Base-by-base conservation (phyloP, 2,329 filamentous ascomycete species). In the Podosphaera fusca region DNA sequence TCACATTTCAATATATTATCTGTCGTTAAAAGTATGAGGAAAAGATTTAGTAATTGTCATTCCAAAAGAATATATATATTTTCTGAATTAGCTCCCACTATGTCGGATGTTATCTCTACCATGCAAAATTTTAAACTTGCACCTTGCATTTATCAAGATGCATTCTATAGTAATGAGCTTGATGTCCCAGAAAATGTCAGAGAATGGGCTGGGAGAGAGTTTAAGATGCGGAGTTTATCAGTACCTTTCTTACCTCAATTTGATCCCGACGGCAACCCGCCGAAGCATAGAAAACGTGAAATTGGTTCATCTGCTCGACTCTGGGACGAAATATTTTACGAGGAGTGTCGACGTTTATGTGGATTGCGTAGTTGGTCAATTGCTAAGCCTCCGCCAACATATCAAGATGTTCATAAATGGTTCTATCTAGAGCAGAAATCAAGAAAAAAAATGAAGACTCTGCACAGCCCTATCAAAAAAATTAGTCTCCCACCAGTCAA, bases 161-260 rank as follows among this genome's bases (percentile, higher is more conserved):
- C 89, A 0, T 89, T 83, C 64, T 96, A 95, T 66, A 85, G 88
- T 63, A 75, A 85, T 34, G 87, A 94, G 60, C 75, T 74, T 55
- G 92, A 96, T 69, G 84, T 95, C 0, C 88, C 89, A 10, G 76
- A 82, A 45, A 78, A 83, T 56, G 70, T 76, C 36, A 76, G 87
- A 56, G 87, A 95, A 68, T 96, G 95, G 70, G 90, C 85, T 5
- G 90, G 90, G 2, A 81, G 81, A 62, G 85, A 94, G 63, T 95
- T 94, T 66, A 83, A 80, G 58, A 71, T 95, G 5, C 77, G 81
- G 64, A 84, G 88, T 59, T 80, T 77, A 56, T 85, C 84, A 1
- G 66, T 94, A 6, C 86, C 85, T 0, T 95, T 81, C 68, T 76
- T 96, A 1, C 85, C 88, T 0, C 72, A 78, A 0, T 96, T 96